Base-by-base conservation (phyloP, 768 basidiomycete genomes). In the Kwoniella heveanensis region DNA sequence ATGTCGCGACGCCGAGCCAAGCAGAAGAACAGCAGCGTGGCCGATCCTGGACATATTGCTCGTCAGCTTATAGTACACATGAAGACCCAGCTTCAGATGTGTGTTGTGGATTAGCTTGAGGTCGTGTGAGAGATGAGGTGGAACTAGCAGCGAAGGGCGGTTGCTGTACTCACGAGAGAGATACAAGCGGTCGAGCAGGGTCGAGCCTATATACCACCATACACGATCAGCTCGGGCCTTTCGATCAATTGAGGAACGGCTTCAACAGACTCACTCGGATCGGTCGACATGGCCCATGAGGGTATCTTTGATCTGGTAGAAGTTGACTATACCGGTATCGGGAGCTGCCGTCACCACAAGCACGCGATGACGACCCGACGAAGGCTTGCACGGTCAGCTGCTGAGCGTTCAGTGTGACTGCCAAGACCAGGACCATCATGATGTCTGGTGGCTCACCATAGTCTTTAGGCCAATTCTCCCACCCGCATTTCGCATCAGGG, bases 261-360 rank as follows among this genome's bases (percentile, higher is more conserved):
- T 37, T 12, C 30, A 32, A 12, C 17, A 1, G 13, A 67, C 76
- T 66, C 44, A 77, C 76, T 99, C 95, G 22, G 94, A 92, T 21
- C 91, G 89, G 79, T 99, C 95, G n/a, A 96, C 91, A 78, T 99
- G 95, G 0, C 86, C 95, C 89, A 97, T 97, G 21, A 99, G 85
- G 0, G 92, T 91, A 67, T 98, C 93, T 79, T 88, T 89, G 49
- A 84, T 85, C 78, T 93, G 90, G 76, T 96, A 97, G 75, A 93
- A 96, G 76, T 98, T 98, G 57, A 96, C 89, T 55, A 98, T 96
- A 8, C 94, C 95, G 12, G 93, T 94, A 73, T 99, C 95, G 2
- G 94, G 92, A 76, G 90, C 92, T 94, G 68, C 9, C 27, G 13
- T 21, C 52, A 15, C 13, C 32, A 32, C 32, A 32, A 32, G 32